Evolutionary conservation across 805 yeast species (phyloP).

Genomic region (Kluyveromyces lactis): DNA sequence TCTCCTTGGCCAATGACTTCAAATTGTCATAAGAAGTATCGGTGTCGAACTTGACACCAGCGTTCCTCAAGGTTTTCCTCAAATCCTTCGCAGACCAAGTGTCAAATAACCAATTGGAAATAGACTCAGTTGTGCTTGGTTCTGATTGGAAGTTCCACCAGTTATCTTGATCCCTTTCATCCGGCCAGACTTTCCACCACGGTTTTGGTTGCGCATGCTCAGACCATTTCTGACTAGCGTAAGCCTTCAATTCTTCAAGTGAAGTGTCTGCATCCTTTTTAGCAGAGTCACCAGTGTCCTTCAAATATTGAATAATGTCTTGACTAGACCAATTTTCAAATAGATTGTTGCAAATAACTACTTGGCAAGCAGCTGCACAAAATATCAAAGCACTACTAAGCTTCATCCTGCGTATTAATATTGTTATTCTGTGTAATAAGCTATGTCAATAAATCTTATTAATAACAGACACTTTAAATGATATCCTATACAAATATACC

Average conservation of each 20-base stretch:
- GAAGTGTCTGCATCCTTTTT: conserved; percentile 13
- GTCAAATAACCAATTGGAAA: conserved; percentile 40
- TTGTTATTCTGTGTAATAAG: too few relatives aligned
- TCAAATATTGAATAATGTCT: conserved; percentile 29
- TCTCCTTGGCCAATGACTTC: conserved; percentile 33
- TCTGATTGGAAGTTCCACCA: conserved; percentile 3
- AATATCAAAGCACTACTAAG: conserved; percentile 1
- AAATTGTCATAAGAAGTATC: conserved; percentile 33
- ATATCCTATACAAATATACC: too few relatives aligned
- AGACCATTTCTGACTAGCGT: conserved; percentile 17
- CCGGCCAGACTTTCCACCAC: conserved; percentile 27
- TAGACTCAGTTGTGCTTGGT: conserved; percentile 7
- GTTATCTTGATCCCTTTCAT: conserved; percentile 6
- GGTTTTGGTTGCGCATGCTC: conserved; percentile 17
- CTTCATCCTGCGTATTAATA: conserved; percentile 1
- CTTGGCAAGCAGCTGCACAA: neutral
- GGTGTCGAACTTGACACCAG: conserved; percentile 26
- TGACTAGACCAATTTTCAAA: conserved; percentile 28
- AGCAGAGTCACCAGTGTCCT: conserved; percentile 23
- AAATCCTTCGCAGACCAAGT: conserved; percentile 36
- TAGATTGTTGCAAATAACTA: conserved; percentile 1
- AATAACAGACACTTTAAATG: too few relatives aligned
- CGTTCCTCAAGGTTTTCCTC: conserved; percentile 26
- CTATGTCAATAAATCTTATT: too few relatives aligned
- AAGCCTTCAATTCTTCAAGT: conserved; percentile 19